Conservation (phyloP, 441 rosid species). For the Raphanus hybrid region DNA sequence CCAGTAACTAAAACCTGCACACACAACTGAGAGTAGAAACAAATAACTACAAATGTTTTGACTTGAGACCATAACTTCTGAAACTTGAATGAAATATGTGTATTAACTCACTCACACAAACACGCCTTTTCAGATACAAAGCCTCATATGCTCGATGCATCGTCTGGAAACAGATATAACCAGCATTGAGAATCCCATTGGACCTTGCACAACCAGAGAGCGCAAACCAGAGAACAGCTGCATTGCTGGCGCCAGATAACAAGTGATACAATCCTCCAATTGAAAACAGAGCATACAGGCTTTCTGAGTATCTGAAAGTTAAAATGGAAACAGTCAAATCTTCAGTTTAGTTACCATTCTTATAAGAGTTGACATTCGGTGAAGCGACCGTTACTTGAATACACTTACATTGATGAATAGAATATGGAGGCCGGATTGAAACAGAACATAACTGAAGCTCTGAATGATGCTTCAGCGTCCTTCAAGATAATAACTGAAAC, state of each 20-base stretch:
- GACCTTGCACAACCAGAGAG: constrained; percentile 91
- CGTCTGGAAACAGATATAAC: constrained; percentile 82
- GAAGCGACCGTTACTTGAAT: too few species aligned
- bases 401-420: constrained; percentile 80
- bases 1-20: constrained; percentile 63
- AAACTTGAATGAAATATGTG: constrained; percentile 22
- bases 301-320: constrained; percentile 85
- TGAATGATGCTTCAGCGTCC: constrained; percentile 68
- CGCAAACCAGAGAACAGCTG: constrained; percentile 78
- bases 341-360: background rate
- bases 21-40: constrained; percentile 56
- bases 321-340: constrained; percentile 7
- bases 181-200: constrained; percentile 93
- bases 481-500: constrained; percentile 69
- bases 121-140: constrained; percentile 48
- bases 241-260: constrained; percentile 61
- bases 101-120: constrained; percentile 55
- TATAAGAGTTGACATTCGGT: too few species aligned
- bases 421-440: constrained; percentile 94
- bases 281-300: constrained; percentile 76
- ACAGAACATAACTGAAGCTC: constrained; percentile 79
- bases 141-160: constrained; percentile 79
- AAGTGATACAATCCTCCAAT: constrained; percentile 82
- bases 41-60: constrained; percentile 6
- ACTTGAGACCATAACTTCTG: constrained; percentile 12